Conservation (phyloP, 345 rosid genomes). For the Kernera saxatilis region DNA sequence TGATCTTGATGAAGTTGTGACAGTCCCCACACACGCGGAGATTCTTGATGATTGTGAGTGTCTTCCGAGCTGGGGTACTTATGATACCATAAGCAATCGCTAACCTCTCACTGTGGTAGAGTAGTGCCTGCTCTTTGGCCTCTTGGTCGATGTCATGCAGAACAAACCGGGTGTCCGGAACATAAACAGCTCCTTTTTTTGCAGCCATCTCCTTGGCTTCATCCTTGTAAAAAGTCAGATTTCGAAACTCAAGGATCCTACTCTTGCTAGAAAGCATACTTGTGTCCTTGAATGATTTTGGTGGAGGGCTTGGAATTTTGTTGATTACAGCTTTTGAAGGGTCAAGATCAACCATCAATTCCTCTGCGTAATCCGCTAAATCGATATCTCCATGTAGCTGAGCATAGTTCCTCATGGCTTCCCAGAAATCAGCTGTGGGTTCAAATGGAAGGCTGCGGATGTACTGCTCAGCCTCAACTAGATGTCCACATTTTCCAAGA, state of each 20-base stretch:
- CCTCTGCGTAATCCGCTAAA: slow-evolving; percentile 55
- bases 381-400: slow-evolving; percentile 57
- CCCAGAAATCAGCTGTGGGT: slow-evolving; percentile 57
- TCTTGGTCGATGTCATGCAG: slow-evolving; percentile 71
- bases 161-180: slow-evolving; percentile 58
- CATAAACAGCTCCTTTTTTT: slow-evolving; percentile 44
- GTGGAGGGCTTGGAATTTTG: slow-evolving; percentile 52
- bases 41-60: slow-evolving; percentile 60
- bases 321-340: slow-evolving; percentile 43
- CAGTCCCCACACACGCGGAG: slow-evolving; percentile 63
- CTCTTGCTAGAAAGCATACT: slow-evolving; percentile 65
- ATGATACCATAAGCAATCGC: slow-evolving; percentile 67
- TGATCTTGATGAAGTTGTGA: slow-evolving; percentile 65
- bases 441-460: slow-evolving; percentile 49
- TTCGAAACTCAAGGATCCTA: slow-evolving; percentile 42
- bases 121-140: slow-evolving; percentile 62
- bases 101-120: slow-evolving; percentile 61
- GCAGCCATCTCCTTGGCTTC: slow-evolving; percentile 49
- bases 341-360: slow-evolving; percentile 51
- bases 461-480: slow-evolving; percentile 48
- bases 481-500: slow-evolving; percentile 61
- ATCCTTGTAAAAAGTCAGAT: slow-evolving; percentile 53
- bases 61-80: slow-evolving; percentile 53
- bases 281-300: slow-evolving; percentile 40
- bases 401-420: slow-evolving; percentile 49